Evolutionary conservation across 257 asterid genomes (phyloP), one percentile per base, ranked within the genome.

Genomic region (Gentiana macrophylla): DNA sequence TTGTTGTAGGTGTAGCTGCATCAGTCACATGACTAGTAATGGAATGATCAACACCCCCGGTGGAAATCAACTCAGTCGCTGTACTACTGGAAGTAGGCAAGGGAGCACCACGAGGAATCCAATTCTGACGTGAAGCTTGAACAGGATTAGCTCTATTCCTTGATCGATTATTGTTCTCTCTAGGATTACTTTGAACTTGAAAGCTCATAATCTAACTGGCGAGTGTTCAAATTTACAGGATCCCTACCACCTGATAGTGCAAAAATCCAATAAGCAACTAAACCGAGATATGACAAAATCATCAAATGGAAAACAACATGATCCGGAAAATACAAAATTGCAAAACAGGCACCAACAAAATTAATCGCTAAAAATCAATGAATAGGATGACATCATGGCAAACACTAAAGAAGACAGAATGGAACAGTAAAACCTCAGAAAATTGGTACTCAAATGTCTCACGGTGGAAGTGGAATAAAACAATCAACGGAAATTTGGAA

Each of bases 191-290:
- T 63, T 77, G 94, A 55, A 60, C 84, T 12, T 83, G 68, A 67
- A 74, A 58, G 97, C 85, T 88, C 99, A 92, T 92, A 74, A 74
- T 88, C 82, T 67, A 80, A 65, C 64, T 61, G 57, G 60, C 56
- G 49, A 67, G 50, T 6, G 49, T 61, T 48, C 65, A 66, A 71
- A 24, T 0, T 70, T 45, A 56, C 62, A 35, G 53, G 67, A 65
- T 61, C 52, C 71, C 45, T 35, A 69, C 67, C 62, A 69, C 73
- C 50, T 54, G 37, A 56, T 24, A 24, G 24, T 24, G 24, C 24
- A 24, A 24, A 24, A 24, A 24, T 24, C 24, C 24, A 24, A 24
- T 24, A 24, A 24, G 24, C 24, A 24, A 24, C 24, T 4, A 37
- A 56, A 7, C 35, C 32, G 44, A 52, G 24, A 24, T 24, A 24